Evolutionary conservation across 1,284 basidiomycete species (phyloP).

Genomic region (Pseudozyma hubeiensis): DNA sequence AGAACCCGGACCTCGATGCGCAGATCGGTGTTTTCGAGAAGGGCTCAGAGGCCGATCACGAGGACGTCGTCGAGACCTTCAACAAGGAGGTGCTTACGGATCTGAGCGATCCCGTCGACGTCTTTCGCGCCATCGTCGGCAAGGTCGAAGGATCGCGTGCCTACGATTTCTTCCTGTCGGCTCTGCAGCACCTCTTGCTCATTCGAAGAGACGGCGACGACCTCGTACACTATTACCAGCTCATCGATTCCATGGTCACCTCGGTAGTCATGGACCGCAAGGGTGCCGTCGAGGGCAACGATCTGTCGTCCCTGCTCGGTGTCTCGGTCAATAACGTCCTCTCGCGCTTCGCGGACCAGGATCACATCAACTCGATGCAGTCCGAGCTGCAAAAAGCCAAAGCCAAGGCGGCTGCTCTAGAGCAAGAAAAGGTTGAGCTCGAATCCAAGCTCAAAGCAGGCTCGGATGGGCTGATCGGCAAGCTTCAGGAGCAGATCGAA

Average conservation of each 20-base stretch:
- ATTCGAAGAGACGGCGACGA: constrained; percentile 82
- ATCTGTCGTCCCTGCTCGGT: constrained; percentile 84
- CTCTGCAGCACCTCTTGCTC: constrained; percentile 90
- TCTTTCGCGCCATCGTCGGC: constrained; percentile 83
- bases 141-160: constrained; percentile 82
- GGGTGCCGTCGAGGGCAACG: constrained; percentile 75
- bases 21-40: constrained; percentile 78
- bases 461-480: constrained; percentile 84
- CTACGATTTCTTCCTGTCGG: constrained; percentile 86
- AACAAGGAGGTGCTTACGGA: constrained; percentile 82
- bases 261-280: constrained; percentile 91
- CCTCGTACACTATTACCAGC: constrained; percentile 87
- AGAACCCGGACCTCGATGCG: constrained; percentile 75
- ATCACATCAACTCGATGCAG: constrained; percentile 82
- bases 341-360: constrained; percentile 89
- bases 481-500: constrained; percentile 79
- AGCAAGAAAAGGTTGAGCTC: constrained; percentile 72
- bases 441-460: constrained; percentile 84
- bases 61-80: constrained; percentile 79
- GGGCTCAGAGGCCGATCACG: constrained; percentile 82
- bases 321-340: constrained; percentile 90
- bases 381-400: constrained; percentile 81
- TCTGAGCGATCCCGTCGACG: constrained; percentile 84
- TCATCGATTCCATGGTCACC: constrained; percentile 91
- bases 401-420: constrained; percentile 79